Base-by-base conservation (phyloP, 371 early-diverging fungal genomes). In the Actinomortierella wolfii region DNA sequence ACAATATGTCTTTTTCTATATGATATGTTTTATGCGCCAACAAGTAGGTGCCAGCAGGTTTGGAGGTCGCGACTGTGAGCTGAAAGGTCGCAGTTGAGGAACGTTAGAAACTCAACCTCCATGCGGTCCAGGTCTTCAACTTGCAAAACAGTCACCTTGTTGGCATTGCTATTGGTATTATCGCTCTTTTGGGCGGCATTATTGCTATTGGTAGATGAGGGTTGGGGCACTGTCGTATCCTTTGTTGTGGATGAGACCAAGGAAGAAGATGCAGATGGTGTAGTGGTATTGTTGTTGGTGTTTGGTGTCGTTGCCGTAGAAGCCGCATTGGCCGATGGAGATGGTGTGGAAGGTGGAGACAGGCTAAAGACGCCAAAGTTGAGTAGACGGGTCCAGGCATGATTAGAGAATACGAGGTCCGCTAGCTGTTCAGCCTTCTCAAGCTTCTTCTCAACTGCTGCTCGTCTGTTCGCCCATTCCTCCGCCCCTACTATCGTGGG, bases 31-130 rank as follows among this genome's bases (percentile, higher is more conserved):
- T 11, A 34, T 34, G 34, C 34, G 11, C 66, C 66, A 15, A 66
- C 62, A 20, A 71, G 61, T 1, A 71, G 51, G n/a, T 71, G 64
- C 75, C 75, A 75, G 21, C 64, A 75, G 1, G 67, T 68, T 48
- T 75, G 61, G 17, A 75, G 56, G 29, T 67, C 75, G 39, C 61
- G 61, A 28, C 61, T 57, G 58, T 57, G 50, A 0, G 68, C 62
- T 3, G 58, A 67, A 6, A 75, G 51, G 56, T 84, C 83, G 56
- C 79, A 78, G 18, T 83, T 75, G 47, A 86, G 56, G 58, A 84
- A 82, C 18, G 79, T 79, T 40, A 86, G 51, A 57, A 86, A 86
- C 57, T 86, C 86, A 52, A 79, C 65, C 56, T 86, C 86, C 85
- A 86, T 82, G 11, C 83, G 71, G 34, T 66, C 64, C 28, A 68